These are phyloP conservation scores for Cynanchum wilfordii DNA, from an alignment of 257 asterid genomes.

Conservation along the genomic window DNA sequence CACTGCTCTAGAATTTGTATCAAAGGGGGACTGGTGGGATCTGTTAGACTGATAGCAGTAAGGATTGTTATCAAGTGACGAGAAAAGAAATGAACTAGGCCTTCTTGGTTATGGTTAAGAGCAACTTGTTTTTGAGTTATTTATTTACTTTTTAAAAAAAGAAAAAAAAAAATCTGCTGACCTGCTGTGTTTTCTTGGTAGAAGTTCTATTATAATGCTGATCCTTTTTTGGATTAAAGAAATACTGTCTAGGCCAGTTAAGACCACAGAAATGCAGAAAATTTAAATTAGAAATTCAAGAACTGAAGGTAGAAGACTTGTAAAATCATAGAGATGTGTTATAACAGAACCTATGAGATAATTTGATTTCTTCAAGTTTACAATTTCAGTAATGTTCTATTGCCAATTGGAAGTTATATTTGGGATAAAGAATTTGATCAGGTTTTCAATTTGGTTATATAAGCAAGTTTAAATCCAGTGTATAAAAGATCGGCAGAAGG, in stretches of 20 bases:
- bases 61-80: not conserved
- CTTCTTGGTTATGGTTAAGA: not conserved
- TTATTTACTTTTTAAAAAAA: too few relatives aligned
- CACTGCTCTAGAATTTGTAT: not conserved
- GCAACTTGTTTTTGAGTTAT: not conserved
- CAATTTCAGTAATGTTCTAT: not conserved
- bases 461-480: not conserved
- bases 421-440: not conserved
- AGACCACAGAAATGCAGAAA: not conserved
- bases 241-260: not conserved
- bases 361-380: not conserved
- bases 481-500: not conserved
- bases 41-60: not conserved
- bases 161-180: not conserved
- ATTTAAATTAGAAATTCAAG: not conserved
- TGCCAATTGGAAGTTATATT: not conserved
- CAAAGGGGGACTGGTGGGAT: not conserved
- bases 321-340: not conserved
- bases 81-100: not conserved
- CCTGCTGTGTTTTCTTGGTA: not conserved
- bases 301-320: not conserved
- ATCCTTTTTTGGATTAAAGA: not conserved
- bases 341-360: not conserved
- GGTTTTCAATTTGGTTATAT: not conserved
- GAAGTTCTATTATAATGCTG: not conserved